Conservation (phyloP, 2,329 filamentous ascomycete genomes). For the Fusarium incarnatum region DNA sequence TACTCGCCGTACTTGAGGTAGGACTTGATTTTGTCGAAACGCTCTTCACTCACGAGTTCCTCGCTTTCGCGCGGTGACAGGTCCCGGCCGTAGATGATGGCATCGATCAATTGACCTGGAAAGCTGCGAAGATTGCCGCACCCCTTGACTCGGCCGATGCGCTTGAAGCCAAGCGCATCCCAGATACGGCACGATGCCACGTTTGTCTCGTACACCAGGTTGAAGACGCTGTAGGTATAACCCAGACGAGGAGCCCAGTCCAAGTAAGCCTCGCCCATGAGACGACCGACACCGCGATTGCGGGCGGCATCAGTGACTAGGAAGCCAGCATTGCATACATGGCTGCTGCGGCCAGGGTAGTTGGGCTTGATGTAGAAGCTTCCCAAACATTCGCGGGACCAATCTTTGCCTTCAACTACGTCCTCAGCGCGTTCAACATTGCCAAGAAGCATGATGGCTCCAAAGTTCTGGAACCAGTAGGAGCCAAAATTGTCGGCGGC, state of each 20-base stretch:
- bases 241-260: slow-evolving; percentile 84
- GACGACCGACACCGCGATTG: slow-evolving; percentile 78
- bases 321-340: slow-evolving; percentile 89
- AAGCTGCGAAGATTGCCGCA: slow-evolving; percentile 77
- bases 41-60: slow-evolving; percentile 90
- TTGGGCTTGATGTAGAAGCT: slow-evolving; percentile 97
- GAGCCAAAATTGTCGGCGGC: slow-evolving; percentile 78
- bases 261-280: slow-evolving; percentile 81
- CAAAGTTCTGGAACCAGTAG: slow-evolving; percentile 95
- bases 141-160: slow-evolving; percentile 84
- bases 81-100: slow-evolving; percentile 81
- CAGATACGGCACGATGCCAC: slow-evolving; percentile 90
- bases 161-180: slow-evolving; percentile 92
- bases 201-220: slow-evolving; percentile 94
- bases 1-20: slow-evolving; percentile 96
- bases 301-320: slow-evolving; percentile 79
- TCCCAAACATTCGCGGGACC: slow-evolving; percentile 84
- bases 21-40: slow-evolving; percentile 98
- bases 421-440: slow-evolving; percentile 74
- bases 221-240: slow-evolving; percentile 94
- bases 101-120: slow-evolving; percentile 76
- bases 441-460: slow-evolving; percentile 86
- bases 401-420: slow-evolving; percentile 72
- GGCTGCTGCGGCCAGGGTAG: slow-evolving; percentile 89
- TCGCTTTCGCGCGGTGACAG: slow-evolving; percentile 71